Evolutionary conservation across 1,284 basidiomycete species (phyloP), one percentile per base, ranked within the genome.

Genomic region (Golubevia sp.): DNA sequence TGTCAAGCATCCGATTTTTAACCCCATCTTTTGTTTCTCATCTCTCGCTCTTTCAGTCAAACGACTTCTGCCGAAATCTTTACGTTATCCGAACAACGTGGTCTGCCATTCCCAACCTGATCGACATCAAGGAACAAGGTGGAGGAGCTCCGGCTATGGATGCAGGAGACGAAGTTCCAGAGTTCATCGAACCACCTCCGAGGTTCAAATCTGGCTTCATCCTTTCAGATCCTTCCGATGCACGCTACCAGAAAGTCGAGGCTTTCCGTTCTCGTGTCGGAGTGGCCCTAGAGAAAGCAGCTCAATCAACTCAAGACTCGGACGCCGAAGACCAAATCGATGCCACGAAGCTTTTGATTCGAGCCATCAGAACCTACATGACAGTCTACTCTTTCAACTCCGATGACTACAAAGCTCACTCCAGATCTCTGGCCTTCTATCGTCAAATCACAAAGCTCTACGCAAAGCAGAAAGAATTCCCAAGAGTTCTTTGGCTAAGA

Each of bases 321-420:
- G 76, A 64, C 13, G 76, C 74, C 30, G 77, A 80, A 58, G 79
- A 82, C 56, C 77, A 82, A 58, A 79, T 82, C 56, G 81, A 82
- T 58, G 74, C 76, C n/a, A 70, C 75, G 62, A 72, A 72, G 63
- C 70, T 77, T 59, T 64, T 82, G 7, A 56, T 82, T 23, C 71
- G 79, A 8, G 63, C 74, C 13, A 64, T 83, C n/a, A 71, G 76
- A 26, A 63, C 71, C 1, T 77, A 68, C 49, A 63, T 83, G 55
- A 68, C 73, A 49, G 68, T 69, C 55, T 75, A 82, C 59, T 69
- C 71, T 61, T 76, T 68, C 69, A 68, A 67, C 49, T 52, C 63
- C 2, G 74, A 79, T n/a, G 77, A 79, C 54, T 73, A 80, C 71
- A 71, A 71, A 55, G 63, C 64, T 2, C 69, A 76, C 49, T 56